Conservation (phyloP, 2,329 filamentous ascomycete genomes). For the Colletotrichum godetiae region DNA sequence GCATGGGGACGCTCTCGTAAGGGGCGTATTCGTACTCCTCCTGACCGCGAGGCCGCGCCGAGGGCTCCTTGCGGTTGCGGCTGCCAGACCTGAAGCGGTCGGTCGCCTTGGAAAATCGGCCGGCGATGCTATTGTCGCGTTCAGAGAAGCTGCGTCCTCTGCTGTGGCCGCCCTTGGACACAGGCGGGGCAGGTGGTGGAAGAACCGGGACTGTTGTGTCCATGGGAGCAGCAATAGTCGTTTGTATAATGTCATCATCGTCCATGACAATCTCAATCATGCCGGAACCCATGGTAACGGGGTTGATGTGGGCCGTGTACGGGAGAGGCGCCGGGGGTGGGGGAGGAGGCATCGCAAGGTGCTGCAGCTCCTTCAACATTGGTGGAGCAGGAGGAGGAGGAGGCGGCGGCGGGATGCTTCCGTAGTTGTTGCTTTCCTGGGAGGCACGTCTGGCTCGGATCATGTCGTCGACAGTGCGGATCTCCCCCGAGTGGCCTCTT, state of each 20-base stretch:
- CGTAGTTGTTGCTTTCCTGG: constrained; percentile 50
- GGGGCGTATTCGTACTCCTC: constrained; percentile 47
- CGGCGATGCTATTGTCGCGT: constrained; percentile 58
- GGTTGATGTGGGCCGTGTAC: constrained; percentile 50
- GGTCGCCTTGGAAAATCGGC: constrained; percentile 67
- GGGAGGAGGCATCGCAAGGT: constrained; percentile 70
- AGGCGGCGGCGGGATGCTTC: constrained; percentile 61
- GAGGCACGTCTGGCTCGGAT: constrained; percentile 24
- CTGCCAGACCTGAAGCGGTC: constrained; percentile 71
- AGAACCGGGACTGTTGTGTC: constrained; percentile 59
- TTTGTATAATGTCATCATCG: constrained; percentile 57
- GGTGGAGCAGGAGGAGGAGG: constrained; percentile 65
- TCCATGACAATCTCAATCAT: constrained; percentile 77
- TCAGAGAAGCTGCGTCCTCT: constrained; percentile 68
- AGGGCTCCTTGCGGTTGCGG: constrained; percentile 62
- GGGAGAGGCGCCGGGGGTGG: constrained; percentile 71
- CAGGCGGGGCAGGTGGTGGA: constrained; percentile 56
- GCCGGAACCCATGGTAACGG: constrained; percentile 61
- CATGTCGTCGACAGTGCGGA: constrained; percentile 62
- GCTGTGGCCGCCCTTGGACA: constrained; percentile 58
- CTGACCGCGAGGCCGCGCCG: constrained; percentile 53
- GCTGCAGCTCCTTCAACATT: constrained; percentile 71
- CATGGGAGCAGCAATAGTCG: constrained; percentile 48
- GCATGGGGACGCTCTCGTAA: constrained; percentile 56
- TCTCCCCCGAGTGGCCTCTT: constrained; percentile 49